Base-by-base conservation (phyloP, 768 basidiomycete species). In the Rhizopogon rudus region DNA sequence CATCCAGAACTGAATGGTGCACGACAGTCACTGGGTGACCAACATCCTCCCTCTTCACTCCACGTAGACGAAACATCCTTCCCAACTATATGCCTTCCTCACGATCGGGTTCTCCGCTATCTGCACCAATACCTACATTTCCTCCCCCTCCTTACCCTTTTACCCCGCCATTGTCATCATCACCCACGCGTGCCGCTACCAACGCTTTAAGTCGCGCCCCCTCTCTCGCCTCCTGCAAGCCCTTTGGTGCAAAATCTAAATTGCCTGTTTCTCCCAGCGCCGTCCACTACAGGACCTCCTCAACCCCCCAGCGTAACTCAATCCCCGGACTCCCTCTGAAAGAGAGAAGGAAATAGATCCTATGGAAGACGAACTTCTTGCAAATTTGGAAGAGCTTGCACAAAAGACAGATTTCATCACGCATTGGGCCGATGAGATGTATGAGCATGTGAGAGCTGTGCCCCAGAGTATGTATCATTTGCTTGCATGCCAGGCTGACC, bases 331-430 rank as follows among this genome's bases (percentile, higher is more conserved):
- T 13, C 69, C 31, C 17, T 4, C 35, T n/a, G 14, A 49, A 39
- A 49, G 14, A 10, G 33, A 37, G 35, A 45, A 31, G 9, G 74
- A 76, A 57, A 70, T 80, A 17, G 87, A 90, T 62, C 87, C 86
- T 1, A 73, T 88, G 61, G 93, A 97, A 61, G 91, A 96, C 57
- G 82, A 84, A 57, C 70, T 97, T n/a, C 73, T 97, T n/a, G 82
- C 77, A 2, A 69, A 73, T 17, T 74, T 98, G 42, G 96, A 98
- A 66, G 90, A 95, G 59, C 75, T 95, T 3, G 96, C 95, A 35
- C 92, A 97, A 77, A 99, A 98, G 79, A 96, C 96, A 35, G 86
- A 91, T 57, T 93, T 95, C 51, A 73, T 98, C 56, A 89, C 90
- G 54, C 87, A 90, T 57, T 96, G 94, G 84, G 97, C 91, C 20